Percentiles rank a stretch among this genome's conserved stretches.
These are phyloP conservation scores for Pseudogymnoascus sp. DNA, from an alignment of 2,329 filamentous ascomycete genomes.

Conservation along the genomic window DNA sequence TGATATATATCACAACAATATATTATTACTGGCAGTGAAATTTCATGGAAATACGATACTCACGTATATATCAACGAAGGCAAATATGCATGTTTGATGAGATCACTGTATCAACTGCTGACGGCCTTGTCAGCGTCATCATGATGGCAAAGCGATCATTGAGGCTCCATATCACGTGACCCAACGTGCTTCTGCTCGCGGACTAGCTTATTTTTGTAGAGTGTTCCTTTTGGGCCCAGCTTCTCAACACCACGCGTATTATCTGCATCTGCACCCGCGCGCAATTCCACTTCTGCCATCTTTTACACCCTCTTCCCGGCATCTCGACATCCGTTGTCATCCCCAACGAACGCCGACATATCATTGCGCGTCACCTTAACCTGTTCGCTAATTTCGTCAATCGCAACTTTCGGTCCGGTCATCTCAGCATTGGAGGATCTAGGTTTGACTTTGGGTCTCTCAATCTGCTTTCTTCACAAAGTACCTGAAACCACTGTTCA, in stretches of 20 bases:
- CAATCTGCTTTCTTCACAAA: conserved; percentile 29
- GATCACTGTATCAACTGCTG: background rate
- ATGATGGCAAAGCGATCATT: background rate
- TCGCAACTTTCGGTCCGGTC: background rate
- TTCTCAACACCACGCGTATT: conserved; percentile 5
- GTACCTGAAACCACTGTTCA: conserved; percentile 23
- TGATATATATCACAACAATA: background rate
- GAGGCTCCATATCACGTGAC: conserved; percentile 1
- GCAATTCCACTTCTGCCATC: background rate
- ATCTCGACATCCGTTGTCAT: background rate
- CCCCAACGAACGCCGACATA: background rate
- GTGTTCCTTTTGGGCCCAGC: background rate
- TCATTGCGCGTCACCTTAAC: background rate
- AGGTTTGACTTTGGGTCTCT: conserved; percentile 32
- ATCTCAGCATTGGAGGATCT: conserved; percentile 22
- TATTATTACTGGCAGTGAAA: background rate
- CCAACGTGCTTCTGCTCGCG: background rate
- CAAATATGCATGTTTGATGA: background rate
- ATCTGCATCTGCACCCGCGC: conserved; percentile 1
- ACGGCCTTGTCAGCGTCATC: background rate
- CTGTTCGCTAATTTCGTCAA: background rate
- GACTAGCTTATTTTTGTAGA: background rate
- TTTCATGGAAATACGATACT: background rate
- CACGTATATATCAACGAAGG: background rate
- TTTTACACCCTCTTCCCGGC: background rate